Evolutionary conservation across 2,329 filamentous ascomycete genomes (phyloP).

Genomic region (Hypoxylon sp.): DNA sequence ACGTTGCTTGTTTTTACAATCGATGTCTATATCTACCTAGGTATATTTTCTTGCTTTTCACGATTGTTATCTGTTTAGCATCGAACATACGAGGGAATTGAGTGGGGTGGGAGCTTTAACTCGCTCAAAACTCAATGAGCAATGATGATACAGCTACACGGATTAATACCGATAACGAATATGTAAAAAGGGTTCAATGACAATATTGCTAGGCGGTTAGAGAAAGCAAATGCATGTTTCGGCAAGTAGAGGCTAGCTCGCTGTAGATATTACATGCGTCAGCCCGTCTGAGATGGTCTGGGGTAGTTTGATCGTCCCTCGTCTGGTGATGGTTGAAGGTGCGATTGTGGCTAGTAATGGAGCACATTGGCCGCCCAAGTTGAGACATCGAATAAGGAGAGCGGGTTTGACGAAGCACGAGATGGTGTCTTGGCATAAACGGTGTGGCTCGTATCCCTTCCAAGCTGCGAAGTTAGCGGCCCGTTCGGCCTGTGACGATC

Average conservation of each 20-base stretch:
- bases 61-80: too few relatives aligned
- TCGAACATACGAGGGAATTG: too few relatives aligned
- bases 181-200: constrained; percentile 16
- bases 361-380: constrained; percentile 16
- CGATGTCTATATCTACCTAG: too few relatives aligned
- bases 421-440: constrained; percentile 35
- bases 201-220: constrained; percentile 1
- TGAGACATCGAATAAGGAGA: constrained; percentile 36
- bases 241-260: constrained; percentile 28
- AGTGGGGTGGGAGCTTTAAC: too few relatives aligned
- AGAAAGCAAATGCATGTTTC: constrained; percentile 23
- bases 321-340: constrained; percentile 12
- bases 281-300: constrained; percentile 26
- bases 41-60: too few relatives aligned
- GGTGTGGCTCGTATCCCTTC: constrained; percentile 43
- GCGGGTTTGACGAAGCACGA: constrained; percentile 25
- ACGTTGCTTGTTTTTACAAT: too few relatives aligned
- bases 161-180: constrained; percentile 1
- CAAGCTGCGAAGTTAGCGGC: constrained; percentile 15
- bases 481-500: constrained; percentile 36
- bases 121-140: too few relatives aligned
- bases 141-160: background rate
- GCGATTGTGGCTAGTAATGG: constrained; percentile 40
- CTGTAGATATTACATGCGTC: constrained; percentile 36
- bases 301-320: constrained; percentile 25